Evolutionary conservation across 1,284 basidiomycete species (phyloP), one percentile per base, ranked within the genome.

Genomic region (Afroboletus lepidellus): DNA sequence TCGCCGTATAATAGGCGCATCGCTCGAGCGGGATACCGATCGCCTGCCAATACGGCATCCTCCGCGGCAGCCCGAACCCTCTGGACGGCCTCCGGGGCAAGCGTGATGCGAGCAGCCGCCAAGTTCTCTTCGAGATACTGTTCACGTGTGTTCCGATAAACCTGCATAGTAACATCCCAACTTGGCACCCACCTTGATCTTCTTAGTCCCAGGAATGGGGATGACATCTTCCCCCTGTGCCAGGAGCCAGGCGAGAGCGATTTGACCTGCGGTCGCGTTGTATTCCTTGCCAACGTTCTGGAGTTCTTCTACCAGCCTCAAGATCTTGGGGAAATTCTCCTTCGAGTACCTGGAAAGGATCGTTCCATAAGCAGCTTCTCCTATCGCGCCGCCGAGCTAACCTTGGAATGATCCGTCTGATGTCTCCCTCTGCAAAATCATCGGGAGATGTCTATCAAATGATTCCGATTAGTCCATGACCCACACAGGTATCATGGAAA

Each of bases 191-290:
- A 67, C 67, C 57, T 66, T 67, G 38, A 69, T 51, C 24, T 62
- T 65, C 36, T 56, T 69, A 58, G 41, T 71, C 5, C 67, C 66
- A 1, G 60, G 69, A 43, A 69, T 69, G 3, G 66, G 67, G 25
- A 77, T 67, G 37, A 75, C 60, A 46, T 72, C 70, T n/a, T 66
- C 63, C 18, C 69, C 72, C 59, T 71, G 73, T 9, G 68, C 66
- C n/a, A 73, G 63, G 29, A 77, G 54, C 77, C 79, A 81, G 0
- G 79, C 77, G 3, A 81, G 65, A 0, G 69, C 57, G 8, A 80
- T 63, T 60, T 81, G 79, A 2, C 76, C 72, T 0, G 74, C 55
- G 0, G 76, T 77, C 4, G 68, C 65, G 3, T 57, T 53, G 50
- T 72, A 66, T 47, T 56, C 55, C 18, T 64, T 55, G 1, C 72